These are phyloP conservation scores for Paramarasmius palmivorus DNA, from an alignment of 1,284 basidiomycete species.

Conservation along the genomic window DNA sequence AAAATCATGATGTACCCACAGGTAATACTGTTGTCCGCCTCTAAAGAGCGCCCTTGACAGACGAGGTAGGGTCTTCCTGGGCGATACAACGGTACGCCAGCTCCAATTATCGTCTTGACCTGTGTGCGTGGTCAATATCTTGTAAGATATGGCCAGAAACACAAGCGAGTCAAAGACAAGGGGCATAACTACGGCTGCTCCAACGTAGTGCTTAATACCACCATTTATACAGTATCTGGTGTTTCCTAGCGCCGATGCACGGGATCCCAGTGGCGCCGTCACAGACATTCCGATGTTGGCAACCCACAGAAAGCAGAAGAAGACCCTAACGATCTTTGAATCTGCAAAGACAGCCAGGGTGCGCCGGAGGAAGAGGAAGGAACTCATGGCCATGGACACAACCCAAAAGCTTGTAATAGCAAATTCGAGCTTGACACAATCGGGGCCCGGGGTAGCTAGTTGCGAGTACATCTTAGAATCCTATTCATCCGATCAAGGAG, in stretches of 20 bases:
- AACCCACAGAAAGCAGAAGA: slow-evolving; percentile 28
- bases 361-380: slow-evolving; percentile 33
- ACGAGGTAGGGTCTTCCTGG: slow-evolving; percentile 20
- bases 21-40: slow-evolving; percentile 31
- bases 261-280: slow-evolving; percentile 14
- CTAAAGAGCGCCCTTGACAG: slow-evolving; percentile 26
- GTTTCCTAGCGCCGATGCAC: slow-evolving; percentile 16
- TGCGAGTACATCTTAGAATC: neutral
- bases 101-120: slow-evolving; percentile 1
- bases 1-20: slow-evolving; percentile 16
- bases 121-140: slow-evolving; percentile 19
- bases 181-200: slow-evolving; percentile 21
- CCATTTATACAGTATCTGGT: slow-evolving; percentile 23
- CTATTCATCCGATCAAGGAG: neutral
- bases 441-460: slow-evolving; percentile 22
- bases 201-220: slow-evolving; percentile 16
- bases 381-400: slow-evolving; percentile 22
- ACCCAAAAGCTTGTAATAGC: slow-evolving; percentile 21
- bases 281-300: slow-evolving; percentile 20
- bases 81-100: too few relatives aligned
- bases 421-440: slow-evolving; percentile 19
- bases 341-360: slow-evolving; percentile 26
- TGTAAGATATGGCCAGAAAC: slow-evolving; percentile 26
- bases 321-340: slow-evolving; percentile 15
- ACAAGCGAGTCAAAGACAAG: slow-evolving; percentile 26